Evolutionary conservation across 164 flowering plant genomes (phyloP), one percentile per base, ranked within the genome.

Genomic region (Saururus chinensis): DNA sequence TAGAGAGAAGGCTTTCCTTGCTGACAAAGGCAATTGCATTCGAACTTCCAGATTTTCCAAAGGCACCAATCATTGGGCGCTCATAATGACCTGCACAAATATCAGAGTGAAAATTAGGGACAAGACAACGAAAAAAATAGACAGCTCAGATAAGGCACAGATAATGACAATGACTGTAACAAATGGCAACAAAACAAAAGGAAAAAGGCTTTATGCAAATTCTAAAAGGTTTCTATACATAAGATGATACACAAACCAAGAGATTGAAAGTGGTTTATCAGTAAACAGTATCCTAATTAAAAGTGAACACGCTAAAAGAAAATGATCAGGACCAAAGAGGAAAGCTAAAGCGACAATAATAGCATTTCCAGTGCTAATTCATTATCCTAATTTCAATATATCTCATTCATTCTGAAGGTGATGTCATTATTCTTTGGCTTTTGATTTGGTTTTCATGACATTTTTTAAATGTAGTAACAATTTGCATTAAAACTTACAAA

Each of bases 1-100:
- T 65, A 22, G 60, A 51, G 26, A n/a, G 65, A 26, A 20, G 37
- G 24, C 78, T 64, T 79, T 70, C 97, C 93, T 91, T 82, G 87
- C 99, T 91, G 63, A 87, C 92, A 80, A 95, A 95, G 40, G 97
- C 95, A 66, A 95, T 82, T 61, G 97, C 89, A 66, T 79, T 76
- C 19, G 79, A 69, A 70, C 96, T 84, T 73, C 82, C 97, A 74
- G 97, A 96, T 72, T 82, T 89, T 66, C 97, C 93, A 71, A 85
- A 82, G 59, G 92, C 86, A 66, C 96, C 96, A 75, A 85, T 89
- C 97, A 95, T 91, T 1, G 49, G 99, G 71, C 96, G 87, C 45
- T 2, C 89, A 88, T 87, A 48, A 78, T 37, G 60, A 95, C 99
- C 99, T 91, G 45, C 8, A 78, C 63, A 20, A 45, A 45, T 2